Conservation (phyloP, 176 grass and related monocot species). For the Ampelocalamus luodianensis region DNA sequence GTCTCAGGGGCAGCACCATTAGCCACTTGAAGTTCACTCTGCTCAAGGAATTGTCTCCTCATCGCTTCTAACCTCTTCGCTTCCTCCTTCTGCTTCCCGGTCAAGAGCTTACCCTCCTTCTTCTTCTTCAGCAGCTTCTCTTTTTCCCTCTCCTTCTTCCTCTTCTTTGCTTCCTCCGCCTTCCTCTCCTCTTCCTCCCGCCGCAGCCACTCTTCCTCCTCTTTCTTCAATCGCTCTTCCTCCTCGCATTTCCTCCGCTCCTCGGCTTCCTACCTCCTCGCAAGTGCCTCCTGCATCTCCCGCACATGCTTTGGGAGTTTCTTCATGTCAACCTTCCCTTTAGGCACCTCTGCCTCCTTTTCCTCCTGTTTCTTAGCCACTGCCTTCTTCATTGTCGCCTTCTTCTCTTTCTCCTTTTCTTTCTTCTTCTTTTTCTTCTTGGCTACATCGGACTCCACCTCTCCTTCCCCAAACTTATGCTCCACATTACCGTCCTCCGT, state of each 20-base stretch:
- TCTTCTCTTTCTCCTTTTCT: conserved; percentile 95
- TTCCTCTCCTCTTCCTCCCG: conserved; percentile 75
- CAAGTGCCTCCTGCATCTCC: conserved; percentile 88
- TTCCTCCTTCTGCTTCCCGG: conserved; percentile 91
- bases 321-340: conserved; percentile 83
- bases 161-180: conserved; percentile 82
- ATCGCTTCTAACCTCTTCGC: conserved; percentile 86
- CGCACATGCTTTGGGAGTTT: conserved; percentile 77
- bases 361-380: conserved; percentile 56
- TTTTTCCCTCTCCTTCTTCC: conserved; percentile 87
- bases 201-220: conserved; percentile 76
- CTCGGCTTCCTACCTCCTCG: conserved; percentile 74
- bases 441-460: conserved; percentile 69
- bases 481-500: conserved; percentile 50
- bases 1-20: conserved; percentile 54
- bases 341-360: conserved; percentile 63
- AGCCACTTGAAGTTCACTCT: conserved; percentile 63
- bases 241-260: conserved; percentile 80
- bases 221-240: conserved; percentile 74
- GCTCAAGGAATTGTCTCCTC: conserved; percentile 88
- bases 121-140: conserved; percentile 90
- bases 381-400: conserved; percentile 64
- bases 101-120: conserved; percentile 85
- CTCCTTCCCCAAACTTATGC: conserved; percentile 76
- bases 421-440: conserved; percentile 99